Conservation (phyloP, 495 filamentous ascomycete species). For the Penicillium ucsense region DNA sequence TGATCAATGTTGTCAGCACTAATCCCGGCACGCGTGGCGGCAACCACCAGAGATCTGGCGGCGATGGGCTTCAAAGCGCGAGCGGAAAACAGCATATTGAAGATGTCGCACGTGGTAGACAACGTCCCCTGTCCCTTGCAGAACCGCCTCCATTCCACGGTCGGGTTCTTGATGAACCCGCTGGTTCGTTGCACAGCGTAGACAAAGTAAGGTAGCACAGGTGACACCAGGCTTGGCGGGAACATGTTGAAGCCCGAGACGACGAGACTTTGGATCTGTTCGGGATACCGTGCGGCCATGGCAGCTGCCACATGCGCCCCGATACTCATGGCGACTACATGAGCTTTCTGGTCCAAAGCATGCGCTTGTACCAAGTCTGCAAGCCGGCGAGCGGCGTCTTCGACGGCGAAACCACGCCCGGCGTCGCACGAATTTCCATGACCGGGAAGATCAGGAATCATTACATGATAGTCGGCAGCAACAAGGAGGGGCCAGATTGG, state of each 20-base stretch:
- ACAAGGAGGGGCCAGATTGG: constrained; percentile 6
- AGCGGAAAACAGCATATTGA: background rate
- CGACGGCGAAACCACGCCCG: constrained; percentile 6
- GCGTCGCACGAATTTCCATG: constrained; percentile 8
- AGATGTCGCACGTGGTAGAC: background rate
- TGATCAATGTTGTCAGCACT: background rate
- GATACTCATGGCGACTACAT: constrained; percentile 8
- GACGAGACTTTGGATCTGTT: background rate
- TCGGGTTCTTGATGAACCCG: background rate
- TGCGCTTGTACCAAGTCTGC: constrained; percentile 3
- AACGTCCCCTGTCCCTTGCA: background rate
- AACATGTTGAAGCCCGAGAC: constrained; percentile 7
- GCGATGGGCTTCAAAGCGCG: background rate
- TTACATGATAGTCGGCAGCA: constrained; percentile 6
- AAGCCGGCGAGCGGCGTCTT: background rate
- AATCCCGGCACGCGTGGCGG: background rate
- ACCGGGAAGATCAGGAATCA: constrained; percentile 10
- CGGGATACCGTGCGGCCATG: constrained; percentile 2
- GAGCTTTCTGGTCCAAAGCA: constrained; percentile 2
- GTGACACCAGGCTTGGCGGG: background rate
- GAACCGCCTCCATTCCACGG: background rate
- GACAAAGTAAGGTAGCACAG: background rate
- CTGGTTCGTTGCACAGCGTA: background rate
- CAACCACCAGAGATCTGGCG: background rate
- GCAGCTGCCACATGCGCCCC: constrained; percentile 8